Base-by-base conservation (phyloP, 257 asterid genomes). In the Scutellaria minor region DNA sequence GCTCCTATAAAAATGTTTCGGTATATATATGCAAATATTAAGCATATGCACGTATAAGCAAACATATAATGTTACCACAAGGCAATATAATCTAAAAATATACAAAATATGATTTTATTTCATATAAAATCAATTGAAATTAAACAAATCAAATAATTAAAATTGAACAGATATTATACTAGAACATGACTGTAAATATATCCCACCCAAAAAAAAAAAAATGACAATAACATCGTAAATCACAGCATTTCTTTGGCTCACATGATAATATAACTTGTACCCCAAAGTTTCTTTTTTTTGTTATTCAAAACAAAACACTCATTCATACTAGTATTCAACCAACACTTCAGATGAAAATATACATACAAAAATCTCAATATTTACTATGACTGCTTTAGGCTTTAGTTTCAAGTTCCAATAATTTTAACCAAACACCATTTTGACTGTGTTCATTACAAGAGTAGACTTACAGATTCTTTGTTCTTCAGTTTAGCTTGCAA, bases 401-500 rank as follows among this genome's bases (percentile, higher is more conserved):
- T 75, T 72, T 40, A 63, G 51, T 59, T 58, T 65, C 22, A 40
- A 44, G 65, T 61, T 18, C 55, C 57, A 53, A 54, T 53, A 62
- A 64, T 46, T 52, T 58, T 48, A 66, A 37, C 44, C 15, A 63
- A 47, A 61, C 20, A 41, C 41, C 18, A 64, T 31, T 47, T 40
- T 55, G n/a, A 61, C 31, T 48, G 42, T 12, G 2, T 48, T 45
- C 35, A 58, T 57, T 46, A 39, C 22, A 68, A 60, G 35, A 67
- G 67, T 60, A 44, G 61, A 82, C 98, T 90, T 84, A 92, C 99
- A 78, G 81, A 82, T 82, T 92, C 90, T 83, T 79, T 84, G 77
- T 84, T 85, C n/a, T 85, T 82, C 68, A 85, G 44, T 79, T 90
- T 90, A 66, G 85, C 89, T 75, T 87, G 96, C 68, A 79, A 83